Evolutionary conservation across 2,329 filamentous ascomycete species (phyloP), one percentile per base, ranked within the genome.

Genomic region (Talaromyces amestolkiae): DNA sequence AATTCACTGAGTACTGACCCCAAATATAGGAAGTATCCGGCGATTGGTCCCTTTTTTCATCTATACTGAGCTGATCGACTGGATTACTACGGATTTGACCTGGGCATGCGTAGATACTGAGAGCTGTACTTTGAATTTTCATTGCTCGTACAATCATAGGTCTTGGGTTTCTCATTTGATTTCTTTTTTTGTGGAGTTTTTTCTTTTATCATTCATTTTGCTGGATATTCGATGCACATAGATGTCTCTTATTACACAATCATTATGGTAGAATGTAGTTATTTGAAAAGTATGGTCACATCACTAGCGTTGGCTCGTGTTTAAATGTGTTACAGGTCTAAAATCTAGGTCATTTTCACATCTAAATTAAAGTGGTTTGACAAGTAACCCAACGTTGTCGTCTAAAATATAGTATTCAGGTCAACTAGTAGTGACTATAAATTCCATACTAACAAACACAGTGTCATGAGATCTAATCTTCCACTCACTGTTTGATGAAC

Each of bases 401-500:
- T 7, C 58, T 19, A 33, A 22, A 24, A 1, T 27, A 2, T 27
- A 27, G 27, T 6, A 27, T 3, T 27, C 2, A 27, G 3, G 9
- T 5, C 35, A 37, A 5, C 35, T 37, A 27, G 27, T 27, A 19
- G 8, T 54, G 19, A 35, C 3, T 27, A 13, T 56, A 7, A 15
- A 13, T 37, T 15, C 13, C 2, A 15, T 15, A 56, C 10, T n/a
- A 8, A 56, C 3, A 24, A 22, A 1, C 31, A 56, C 33, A 15
- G 1, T 17, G 6, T 15, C 3, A 4, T 37, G 4, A 27, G 27
- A 6, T 17, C n/a, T 9, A 2, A 17, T 37, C 4, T 37, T 24
- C n/a, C 7, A 15, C 33, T 63, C 37, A 63, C 19, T 63, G 49
- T 7, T 65, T 68, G 41, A 72, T 69, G 58, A 78, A 79, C 2